A percentile compares a stretch with the other conserved stretches of the same genome.
phyloP scores from a whole-genome alignment of 768 basidiomycete genomes.

The Phlegmacium glaucopus region DNA sequence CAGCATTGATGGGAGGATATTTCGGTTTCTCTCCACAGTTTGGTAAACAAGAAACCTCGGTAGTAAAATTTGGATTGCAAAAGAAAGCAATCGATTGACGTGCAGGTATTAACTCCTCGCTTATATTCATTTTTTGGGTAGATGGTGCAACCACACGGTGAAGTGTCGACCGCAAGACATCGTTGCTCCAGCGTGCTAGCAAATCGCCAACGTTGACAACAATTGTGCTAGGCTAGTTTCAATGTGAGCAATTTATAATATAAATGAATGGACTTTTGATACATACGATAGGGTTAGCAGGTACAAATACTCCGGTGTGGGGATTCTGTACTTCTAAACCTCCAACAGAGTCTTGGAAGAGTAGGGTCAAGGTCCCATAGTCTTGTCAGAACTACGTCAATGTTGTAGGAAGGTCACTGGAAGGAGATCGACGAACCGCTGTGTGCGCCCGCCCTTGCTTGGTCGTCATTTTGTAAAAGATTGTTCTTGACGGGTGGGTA shows the following conservation, averaged over 20 bases:
- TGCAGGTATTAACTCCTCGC: constrained; percentile 54
- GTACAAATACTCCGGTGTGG: constrained; percentile 65
- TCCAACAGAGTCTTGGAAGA: constrained; percentile 81
- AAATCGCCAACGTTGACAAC: constrained; percentile 84
- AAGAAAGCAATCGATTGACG: constrained; percentile 87
- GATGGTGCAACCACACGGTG: constrained; percentile 81
- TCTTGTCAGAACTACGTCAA: constrained; percentile 35
- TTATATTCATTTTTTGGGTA: constrained; percentile 41
- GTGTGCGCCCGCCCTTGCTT: constrained; percentile 81
- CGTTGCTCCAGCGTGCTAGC: constrained; percentile 81
- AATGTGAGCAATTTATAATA: not conserved
- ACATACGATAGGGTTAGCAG: constrained; percentile 74
- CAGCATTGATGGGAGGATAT: constrained; percentile 70
- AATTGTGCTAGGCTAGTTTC: constrained; percentile 66
- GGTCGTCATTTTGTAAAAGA: constrained; percentile 57
- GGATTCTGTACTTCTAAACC: constrained; percentile 83
- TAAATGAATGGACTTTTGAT: not conserved
- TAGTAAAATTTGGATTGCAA: constrained; percentile 75
- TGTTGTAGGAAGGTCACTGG: not conserved
- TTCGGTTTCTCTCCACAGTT: constrained; percentile 57
- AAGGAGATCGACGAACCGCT: constrained; percentile 41
- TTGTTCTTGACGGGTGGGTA: constrained; percentile 73
- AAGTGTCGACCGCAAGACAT: constrained; percentile 72
- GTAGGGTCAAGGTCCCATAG: constrained; percentile 77
- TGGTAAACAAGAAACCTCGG: constrained; percentile 69